Conservation (phyloP, 306 rosid species). For the Carpinus fangiana region DNA sequence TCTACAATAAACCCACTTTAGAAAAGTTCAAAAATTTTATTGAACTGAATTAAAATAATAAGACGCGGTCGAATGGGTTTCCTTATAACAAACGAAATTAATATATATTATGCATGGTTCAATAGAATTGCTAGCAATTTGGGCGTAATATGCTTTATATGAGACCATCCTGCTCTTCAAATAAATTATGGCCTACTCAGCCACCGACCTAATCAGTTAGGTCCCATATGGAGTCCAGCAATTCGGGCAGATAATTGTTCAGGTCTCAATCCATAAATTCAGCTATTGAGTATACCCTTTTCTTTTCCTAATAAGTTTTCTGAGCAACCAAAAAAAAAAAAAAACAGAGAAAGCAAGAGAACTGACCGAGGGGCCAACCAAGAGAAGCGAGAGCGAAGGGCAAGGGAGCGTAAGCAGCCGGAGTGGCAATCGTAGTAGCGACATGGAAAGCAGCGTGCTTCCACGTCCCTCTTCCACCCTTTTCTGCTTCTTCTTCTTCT, state of each 20-base stretch:
- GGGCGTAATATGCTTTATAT: too few species aligned
- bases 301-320: not conserved
- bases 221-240: too few species aligned
- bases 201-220: too few species aligned
- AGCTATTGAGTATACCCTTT: not conserved
- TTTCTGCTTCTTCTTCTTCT: conserved; percentile 14
- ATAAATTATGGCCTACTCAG: too few species aligned
- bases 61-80: not conserved
- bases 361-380: conserved; percentile 70
- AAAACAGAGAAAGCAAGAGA: not conserved
- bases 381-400: conserved; percentile 85
- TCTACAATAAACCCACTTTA: not conserved
- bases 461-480: conserved; percentile 57
- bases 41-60: not conserved
- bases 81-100: not conserved
- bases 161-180: too few species aligned
- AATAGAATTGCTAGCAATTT: too few species aligned
- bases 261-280: not conserved
- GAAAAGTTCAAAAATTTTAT: not conserved
- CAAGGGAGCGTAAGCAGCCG: conserved; percentile 78
- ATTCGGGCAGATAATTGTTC: too few species aligned
- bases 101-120: too few species aligned
- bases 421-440: conserved; percentile 78
- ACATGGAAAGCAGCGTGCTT: conserved; percentile 77
- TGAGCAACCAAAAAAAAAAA: not conserved